A percentile compares a stretch with the other conserved stretches of the same genome.
Conservation (phyloP, 495 filamentous ascomycete genomes). For the Aspergillus sclerotioniger region DNA sequence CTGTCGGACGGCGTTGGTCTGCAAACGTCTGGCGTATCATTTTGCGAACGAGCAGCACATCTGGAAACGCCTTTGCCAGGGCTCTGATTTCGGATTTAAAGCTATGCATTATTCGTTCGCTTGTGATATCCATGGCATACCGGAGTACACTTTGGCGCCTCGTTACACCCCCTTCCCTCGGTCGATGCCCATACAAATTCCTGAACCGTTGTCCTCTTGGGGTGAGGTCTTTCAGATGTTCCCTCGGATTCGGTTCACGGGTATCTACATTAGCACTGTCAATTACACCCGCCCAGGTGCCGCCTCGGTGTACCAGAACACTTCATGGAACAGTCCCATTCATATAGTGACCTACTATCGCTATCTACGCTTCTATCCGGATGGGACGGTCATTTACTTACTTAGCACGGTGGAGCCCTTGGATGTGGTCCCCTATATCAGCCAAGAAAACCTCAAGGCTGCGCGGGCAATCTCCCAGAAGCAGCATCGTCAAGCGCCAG, state of each 20-base stretch:
- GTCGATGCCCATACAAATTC: constrained; percentile 31
- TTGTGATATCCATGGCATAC: constrained; percentile 60
- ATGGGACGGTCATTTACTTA: constrained; percentile 77
- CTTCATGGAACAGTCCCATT: constrained; percentile 77
- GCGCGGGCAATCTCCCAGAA: constrained; percentile 28
- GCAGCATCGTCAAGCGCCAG: constrained; percentile 32
- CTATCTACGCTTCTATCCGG: constrained; percentile 90
- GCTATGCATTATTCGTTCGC: constrained; percentile 83
- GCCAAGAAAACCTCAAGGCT: constrained; percentile 46
- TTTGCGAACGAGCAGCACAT: constrained; percentile 83
- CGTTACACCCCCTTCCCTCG: constrained; percentile 45
- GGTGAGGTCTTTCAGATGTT: constrained; percentile 72
- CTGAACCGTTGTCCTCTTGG: constrained; percentile 41
- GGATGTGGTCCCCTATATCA: constrained; percentile 77
- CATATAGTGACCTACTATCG: constrained; percentile 98
- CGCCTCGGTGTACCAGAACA: constrained; percentile 49
- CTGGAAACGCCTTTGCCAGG: constrained; percentile 76
- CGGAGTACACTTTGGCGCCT: constrained; percentile 41
- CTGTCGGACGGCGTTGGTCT: constrained; percentile 75
- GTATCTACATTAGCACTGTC: constrained; percentile 92
- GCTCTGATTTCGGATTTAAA: constrained; percentile 69
- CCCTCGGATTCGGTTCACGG: constrained; percentile 88
- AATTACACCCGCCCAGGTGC: constrained; percentile 88
- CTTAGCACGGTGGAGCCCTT: constrained; percentile 75
- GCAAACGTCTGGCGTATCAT: constrained; percentile 82